Evolutionary conservation across 768 basidiomycete genomes (phyloP), one percentile per base, ranked within the genome.

Genomic region (Suillus variegatus): DNA sequence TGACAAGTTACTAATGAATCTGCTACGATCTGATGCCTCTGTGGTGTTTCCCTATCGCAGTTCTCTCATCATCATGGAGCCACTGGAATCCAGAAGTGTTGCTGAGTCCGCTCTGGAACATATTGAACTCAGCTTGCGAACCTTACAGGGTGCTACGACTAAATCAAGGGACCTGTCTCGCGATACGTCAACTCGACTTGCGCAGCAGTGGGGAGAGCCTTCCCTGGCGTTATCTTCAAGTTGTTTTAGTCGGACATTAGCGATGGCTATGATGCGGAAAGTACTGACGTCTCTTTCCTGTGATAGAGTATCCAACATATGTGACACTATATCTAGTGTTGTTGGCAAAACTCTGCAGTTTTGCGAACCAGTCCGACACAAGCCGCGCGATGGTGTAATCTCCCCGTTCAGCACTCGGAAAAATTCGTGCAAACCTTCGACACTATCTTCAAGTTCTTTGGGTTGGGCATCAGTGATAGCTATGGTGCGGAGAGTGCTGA

Each of bases 151-250:
- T 49, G 22, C 13, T 49, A 13, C 46, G 6, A 83, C 84, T 71
- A 78, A 73, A 79, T 77, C 2, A 65, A 72, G 8, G 63, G 66
- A 40, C 73, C 80, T 64, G 74, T 79, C 20, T 58, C 46, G 8
- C 73, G 72, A 20, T 85, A 82, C 71, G 43, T 78, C 12, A 75
- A 73, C 51, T 74, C 76, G 2, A 73, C 71, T 58, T 79, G 79
- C 18, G 71, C 75, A 63, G 69, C 73, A 14, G 60, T 46, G 4
- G 67, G 66, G n/a, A 79, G 78, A 69, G 9, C 80, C 81, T 46
- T 74, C 84, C 64, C 69, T 83, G 61, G 83, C 85, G 80, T 77
- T 54, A 1, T 43, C 16, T 43, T 43, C 12, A 40, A 40, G 10
- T 38, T 52, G 4, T 52, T 28, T 28, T 8, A 12, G 12, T 16